Base-by-base conservation (phyloP, 2,329 filamentous ascomycete genomes). In the Graphilbum sp. region DNA sequence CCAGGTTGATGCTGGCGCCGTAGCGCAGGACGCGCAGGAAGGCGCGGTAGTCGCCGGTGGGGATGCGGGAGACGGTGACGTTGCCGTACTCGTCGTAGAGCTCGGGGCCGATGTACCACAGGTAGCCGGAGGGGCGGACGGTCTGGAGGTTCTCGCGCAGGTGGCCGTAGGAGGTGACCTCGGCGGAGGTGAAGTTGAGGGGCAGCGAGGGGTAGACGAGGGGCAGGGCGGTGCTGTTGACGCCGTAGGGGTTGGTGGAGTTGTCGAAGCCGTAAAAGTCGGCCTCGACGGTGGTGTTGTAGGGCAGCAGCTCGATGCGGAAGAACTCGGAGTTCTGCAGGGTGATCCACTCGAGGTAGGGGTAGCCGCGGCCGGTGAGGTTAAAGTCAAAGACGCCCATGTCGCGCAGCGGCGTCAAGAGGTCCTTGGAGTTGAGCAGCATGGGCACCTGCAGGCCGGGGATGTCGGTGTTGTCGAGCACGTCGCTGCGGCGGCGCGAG, bases 311-410 rank as follows among this genome's bases (percentile, higher is more conserved):
- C 3, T 35, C 34, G 5, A 35, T 18, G 16, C 23, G 23, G 23
- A 27, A 35, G n/a, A 25, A 27, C 34, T 27, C n/a, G n/a, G 23
- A 27, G 23, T 27, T 35, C 23, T 35, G 34, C 23, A 35, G 16
- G 6, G 34, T 35, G 21, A 35, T 5, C 34, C 34, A 35, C 16
- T 27, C 23, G 16, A 35, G 34, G 34, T 35, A 35, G 16, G 34
- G 34, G 23, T 35, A 35, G n/a, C 34, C 34, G 1, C 25, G 21
- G 8, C 34, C 34, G 34, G 8, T 27, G 10, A 35, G 21, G 23
- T 35, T 35, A 17, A 35, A 35, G 34, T 35, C 34, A 10, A 35
- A 35, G 20, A 27, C n/a, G n/a, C 34, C 34, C 18, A 35, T 27
- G 16, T 35, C 34, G 21, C 5, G n/a, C 21, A 35, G 21, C 5